A percentile compares a stretch with the other conserved stretches of the same genome.
These are phyloP conservation scores for Arthrobotrys entomopaga DNA, from an alignment of 2,329 filamentous ascomycete genomes.

Conservation along the genomic window DNA sequence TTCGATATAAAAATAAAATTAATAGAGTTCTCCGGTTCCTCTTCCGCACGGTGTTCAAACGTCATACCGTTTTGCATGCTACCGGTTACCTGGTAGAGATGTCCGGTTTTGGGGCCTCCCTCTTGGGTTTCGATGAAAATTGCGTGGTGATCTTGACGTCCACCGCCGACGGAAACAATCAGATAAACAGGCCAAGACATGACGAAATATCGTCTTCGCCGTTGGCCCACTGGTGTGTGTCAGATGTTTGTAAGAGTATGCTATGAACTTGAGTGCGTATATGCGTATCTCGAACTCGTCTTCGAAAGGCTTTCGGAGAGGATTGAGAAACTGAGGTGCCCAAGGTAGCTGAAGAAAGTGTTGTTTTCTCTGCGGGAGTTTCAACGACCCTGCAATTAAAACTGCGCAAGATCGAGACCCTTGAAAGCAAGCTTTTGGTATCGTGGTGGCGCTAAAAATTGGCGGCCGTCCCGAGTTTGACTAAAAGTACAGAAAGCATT, in stretches of 20 bases:
- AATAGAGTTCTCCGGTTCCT: background rate
- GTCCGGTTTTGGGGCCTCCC: background rate
- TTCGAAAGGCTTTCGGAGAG: background rate
- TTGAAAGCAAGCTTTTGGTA: background rate
- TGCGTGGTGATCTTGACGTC: conserved; percentile 11
- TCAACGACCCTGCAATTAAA: background rate
- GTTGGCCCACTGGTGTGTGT: background rate
- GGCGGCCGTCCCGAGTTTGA: background rate
- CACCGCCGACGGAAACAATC: conserved; percentile 8
- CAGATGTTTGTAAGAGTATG: background rate
- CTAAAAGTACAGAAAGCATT: background rate
- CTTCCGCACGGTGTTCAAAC: conserved; percentile 6
- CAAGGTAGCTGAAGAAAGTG: background rate
- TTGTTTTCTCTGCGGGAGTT: background rate
- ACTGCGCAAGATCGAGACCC: background rate
- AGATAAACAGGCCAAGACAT: conserved; percentile 7
- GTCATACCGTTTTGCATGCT: conserved; percentile 18
- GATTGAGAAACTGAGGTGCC: background rate
- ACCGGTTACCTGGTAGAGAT: conserved; percentile 14
- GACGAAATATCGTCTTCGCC: background rate
- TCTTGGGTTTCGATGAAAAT: conserved; percentile 8
- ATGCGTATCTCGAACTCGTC: background rate
- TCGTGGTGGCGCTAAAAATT: background rate
- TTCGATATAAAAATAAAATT: conserved; percentile 11
- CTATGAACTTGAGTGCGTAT: background rate